These are phyloP conservation scores for Fusarium setosum DNA, from an alignment of 2,329 filamentous ascomycete species.

Conservation along the genomic window DNA sequence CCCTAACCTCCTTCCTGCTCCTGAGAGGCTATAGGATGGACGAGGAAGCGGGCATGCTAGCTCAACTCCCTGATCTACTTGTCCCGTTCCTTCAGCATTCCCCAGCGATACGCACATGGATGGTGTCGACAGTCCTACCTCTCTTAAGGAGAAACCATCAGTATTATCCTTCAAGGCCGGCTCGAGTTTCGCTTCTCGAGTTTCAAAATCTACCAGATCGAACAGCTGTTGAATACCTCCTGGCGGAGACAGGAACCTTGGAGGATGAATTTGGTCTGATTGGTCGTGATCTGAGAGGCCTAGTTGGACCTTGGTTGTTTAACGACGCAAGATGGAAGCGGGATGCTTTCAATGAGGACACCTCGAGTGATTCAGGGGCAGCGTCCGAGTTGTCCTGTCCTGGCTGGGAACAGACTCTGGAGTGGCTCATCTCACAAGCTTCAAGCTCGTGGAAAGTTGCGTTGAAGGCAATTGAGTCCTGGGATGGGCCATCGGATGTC, in stretches of 20 bases:
- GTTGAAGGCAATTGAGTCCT: conserved; percentile 73
- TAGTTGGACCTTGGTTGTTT: conserved; percentile 81
- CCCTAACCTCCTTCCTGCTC: conserved; percentile 72
- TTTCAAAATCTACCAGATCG: conserved; percentile 72
- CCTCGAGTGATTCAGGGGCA: conserved; percentile 42
- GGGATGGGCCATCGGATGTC: conserved; percentile 78
- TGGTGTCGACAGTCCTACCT: conserved; percentile 75
- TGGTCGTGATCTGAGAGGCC: conserved; percentile 73
- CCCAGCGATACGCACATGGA: conserved; percentile 73
- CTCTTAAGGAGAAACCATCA: conserved; percentile 76
- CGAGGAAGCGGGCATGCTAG: conserved; percentile 76
- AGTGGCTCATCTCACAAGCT: conserved; percentile 74
- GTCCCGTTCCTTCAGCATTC: conserved; percentile 74
- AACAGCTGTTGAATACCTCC: conserved; percentile 69
- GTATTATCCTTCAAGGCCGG: conserved; percentile 69
- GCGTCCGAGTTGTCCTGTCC: conserved; percentile 54
- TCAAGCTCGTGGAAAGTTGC: conserved; percentile 70
- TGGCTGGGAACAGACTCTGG: conserved; percentile 76
- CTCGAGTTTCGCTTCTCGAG: conserved; percentile 65
- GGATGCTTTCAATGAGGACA: conserved; percentile 9
- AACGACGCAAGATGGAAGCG: conserved; percentile 68
- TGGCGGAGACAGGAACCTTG: conserved; percentile 64
- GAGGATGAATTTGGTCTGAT: conserved; percentile 56
- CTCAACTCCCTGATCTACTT: conserved; percentile 74
- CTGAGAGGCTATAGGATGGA: conserved; percentile 77